Percentiles rank a stretch among this genome's conserved stretches.
These are phyloP conservation scores for Chrysosporium keratinophilum DNA, from an alignment of 2,329 filamentous ascomycete genomes.

Conservation along the genomic window DNA sequence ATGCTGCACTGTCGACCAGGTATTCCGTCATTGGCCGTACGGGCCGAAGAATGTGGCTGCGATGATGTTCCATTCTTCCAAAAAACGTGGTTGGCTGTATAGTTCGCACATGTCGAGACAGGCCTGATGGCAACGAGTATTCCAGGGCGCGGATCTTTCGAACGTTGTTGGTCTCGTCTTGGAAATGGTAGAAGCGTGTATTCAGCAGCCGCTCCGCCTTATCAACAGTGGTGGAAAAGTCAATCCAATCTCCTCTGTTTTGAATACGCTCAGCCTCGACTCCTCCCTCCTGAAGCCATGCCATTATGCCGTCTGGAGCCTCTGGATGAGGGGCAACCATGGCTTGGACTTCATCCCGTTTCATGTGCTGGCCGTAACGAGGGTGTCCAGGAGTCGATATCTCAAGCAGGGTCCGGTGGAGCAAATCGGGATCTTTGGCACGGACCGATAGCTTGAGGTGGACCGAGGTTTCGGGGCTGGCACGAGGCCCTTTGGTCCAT, in stretches of 20 bases:
- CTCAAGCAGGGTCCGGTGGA: slow-evolving; percentile 51
- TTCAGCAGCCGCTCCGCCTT: slow-evolving; percentile 12
- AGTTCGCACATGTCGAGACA: slow-evolving; percentile 48
- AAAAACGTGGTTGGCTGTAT: slow-evolving; percentile 59
- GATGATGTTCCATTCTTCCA: slow-evolving; percentile 24
- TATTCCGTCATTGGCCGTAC: background rate
- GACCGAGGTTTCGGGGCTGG: slow-evolving; percentile 32
- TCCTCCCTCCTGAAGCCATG: slow-evolving; percentile 47
- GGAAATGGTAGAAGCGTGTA: slow-evolving; percentile 13
- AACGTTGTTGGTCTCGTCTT: slow-evolving; percentile 2
- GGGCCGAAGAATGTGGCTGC: slow-evolving; percentile 26
- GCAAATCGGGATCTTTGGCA: slow-evolving; percentile 40
- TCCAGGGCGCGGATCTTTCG: slow-evolving; percentile 44
- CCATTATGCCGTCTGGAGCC: slow-evolving; percentile 41
- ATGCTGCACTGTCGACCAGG: background rate
- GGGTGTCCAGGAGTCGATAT: slow-evolving; percentile 51
- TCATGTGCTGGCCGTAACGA: slow-evolving; percentile 53
- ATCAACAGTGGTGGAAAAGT: slow-evolving; percentile 32
- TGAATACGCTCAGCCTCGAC: slow-evolving; percentile 39
- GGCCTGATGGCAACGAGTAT: slow-evolving; percentile 51
- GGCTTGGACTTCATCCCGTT: slow-evolving; percentile 47
- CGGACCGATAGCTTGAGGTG: slow-evolving; percentile 42
- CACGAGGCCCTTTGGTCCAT: slow-evolving; percentile 24
- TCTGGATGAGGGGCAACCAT: slow-evolving; percentile 44
- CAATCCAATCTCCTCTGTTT: slow-evolving; percentile 51